A percentile compares a stretch with the other conserved stretches of the same genome.
Conservation (phyloP, 2,329 filamentous ascomycete species). For the Aspergillus fumigatiaffinis region DNA sequence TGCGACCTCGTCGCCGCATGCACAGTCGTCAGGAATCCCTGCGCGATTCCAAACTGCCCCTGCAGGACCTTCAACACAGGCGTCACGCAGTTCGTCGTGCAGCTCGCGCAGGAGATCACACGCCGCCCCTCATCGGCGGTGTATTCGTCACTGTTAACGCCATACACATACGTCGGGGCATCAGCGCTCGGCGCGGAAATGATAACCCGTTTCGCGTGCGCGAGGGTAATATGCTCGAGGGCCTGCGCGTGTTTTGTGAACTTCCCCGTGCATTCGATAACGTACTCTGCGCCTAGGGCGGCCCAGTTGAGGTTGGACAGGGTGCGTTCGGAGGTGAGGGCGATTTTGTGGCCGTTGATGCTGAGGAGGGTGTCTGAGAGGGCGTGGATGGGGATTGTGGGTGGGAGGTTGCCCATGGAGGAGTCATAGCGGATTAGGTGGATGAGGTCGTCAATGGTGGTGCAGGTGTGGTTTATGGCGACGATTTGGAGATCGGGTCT, state of each 20-base stretch:
- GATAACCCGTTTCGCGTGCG: slow-evolving; percentile 86
- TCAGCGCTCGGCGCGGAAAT: slow-evolving; percentile 53
- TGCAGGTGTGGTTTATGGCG: slow-evolving; percentile 29
- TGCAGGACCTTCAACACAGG: slow-evolving; percentile 30
- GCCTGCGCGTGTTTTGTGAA: slow-evolving; percentile 86
- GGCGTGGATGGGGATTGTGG: slow-evolving; percentile 89
- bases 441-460: slow-evolving; percentile 25
- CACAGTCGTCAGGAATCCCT: slow-evolving; percentile 31
- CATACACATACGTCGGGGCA: slow-evolving; percentile 60
- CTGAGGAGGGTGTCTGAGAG: slow-evolving; percentile 76
- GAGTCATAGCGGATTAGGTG: slow-evolving; percentile 27
- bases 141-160: slow-evolving; percentile 28
- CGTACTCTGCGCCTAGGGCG: slow-evolving; percentile 23
- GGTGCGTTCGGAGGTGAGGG: slow-evolving; percentile 25
- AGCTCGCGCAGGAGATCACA: slow-evolving; percentile 29
- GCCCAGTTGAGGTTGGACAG: slow-evolving; percentile 26
- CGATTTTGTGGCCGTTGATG: slow-evolving; percentile 18
- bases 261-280: slow-evolving; percentile 28
- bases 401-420: slow-evolving; percentile 81
- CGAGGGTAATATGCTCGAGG: slow-evolving; percentile 70
- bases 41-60: slow-evolving; percentile 25
- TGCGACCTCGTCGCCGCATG: slow-evolving; percentile 30
- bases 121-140: slow-evolving; percentile 16
- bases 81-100: slow-evolving; percentile 33
- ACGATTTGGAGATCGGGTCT: slow-evolving; percentile 23